Evolutionary conservation across 768 basidiomycete genomes (phyloP).

Genomic region (Tulasnella sp.): DNA sequence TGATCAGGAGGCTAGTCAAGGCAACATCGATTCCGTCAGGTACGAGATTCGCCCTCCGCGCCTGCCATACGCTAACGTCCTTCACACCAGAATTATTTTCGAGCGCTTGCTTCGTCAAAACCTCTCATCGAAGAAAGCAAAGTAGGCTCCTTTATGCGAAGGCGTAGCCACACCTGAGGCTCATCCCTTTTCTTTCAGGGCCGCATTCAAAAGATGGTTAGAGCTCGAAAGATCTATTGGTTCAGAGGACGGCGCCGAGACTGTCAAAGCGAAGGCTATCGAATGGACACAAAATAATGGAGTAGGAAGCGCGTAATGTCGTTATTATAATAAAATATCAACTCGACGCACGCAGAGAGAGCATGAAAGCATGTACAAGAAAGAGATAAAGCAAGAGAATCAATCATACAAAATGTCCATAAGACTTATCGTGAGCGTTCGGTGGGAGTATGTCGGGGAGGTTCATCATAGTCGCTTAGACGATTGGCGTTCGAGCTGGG

Average conservation of each 20-base stretch:
- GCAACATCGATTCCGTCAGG: slow-evolving; percentile 73
- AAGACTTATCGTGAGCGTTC: slow-evolving; percentile 15
- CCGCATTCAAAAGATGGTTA: slow-evolving; percentile 98
- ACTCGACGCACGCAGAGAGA: slow-evolving; percentile 10
- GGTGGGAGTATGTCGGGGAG: slow-evolving; percentile 1
- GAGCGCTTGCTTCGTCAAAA: slow-evolving; percentile 74
- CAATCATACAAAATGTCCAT: slow-evolving; percentile 37
- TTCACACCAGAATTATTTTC: slow-evolving; percentile 63
- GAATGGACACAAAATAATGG: slow-evolving; percentile 65
- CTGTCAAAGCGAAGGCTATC: slow-evolving; percentile 80
- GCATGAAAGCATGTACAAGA: neutral
- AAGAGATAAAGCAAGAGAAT: slow-evolving; percentile 43
- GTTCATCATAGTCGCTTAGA: slow-evolving; percentile 62
- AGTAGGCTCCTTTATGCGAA: slow-evolving; percentile 48
- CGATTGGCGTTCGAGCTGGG: slow-evolving; percentile 59
- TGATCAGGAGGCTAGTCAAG: slow-evolving; percentile 84
- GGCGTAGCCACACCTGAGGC: slow-evolving; percentile 20
- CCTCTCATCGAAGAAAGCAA: slow-evolving; percentile 92
- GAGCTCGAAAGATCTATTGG: slow-evolving; percentile 79
- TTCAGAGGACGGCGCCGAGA: slow-evolving; percentile 70
- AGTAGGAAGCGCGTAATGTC: neutral
- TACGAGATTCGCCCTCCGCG: slow-evolving; percentile 30
- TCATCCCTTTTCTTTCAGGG: slow-evolving; percentile 38
- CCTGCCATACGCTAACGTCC: neutral
- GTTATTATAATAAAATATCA: slow-evolving; percentile 6